Conservation (phyloP, 1,139 yeast genomes). For the Candida sanyaensis region DNA sequence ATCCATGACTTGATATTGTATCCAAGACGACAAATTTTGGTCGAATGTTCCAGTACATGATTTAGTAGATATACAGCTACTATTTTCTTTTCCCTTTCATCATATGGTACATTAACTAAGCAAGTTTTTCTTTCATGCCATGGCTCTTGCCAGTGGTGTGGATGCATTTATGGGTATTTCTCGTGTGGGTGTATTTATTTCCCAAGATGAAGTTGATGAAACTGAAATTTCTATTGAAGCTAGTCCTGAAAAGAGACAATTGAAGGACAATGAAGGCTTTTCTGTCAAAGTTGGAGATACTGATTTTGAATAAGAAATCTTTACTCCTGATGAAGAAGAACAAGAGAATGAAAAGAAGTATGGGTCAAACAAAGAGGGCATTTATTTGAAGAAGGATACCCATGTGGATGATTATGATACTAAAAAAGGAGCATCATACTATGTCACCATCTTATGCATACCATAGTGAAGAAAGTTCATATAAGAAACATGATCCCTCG, state of each 20-base stretch:
- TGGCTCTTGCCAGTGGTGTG: constrained; percentile 65
- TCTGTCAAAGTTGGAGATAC: constrained; percentile 56
- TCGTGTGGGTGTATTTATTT: constrained; percentile 58
- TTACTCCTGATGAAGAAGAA: constrained; percentile 25
- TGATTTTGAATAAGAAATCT: constrained; percentile 68
- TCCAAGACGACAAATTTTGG: constrained; percentile 76
- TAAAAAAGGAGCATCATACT: constrained; percentile 4
- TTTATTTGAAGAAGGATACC: constrained; percentile 1
- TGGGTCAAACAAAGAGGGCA: constrained; percentile 11
- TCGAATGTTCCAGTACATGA: constrained; percentile 52
- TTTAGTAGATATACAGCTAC: constrained; percentile 59
- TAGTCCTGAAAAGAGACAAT: constrained; percentile 22
- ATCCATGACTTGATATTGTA: constrained; percentile 63
- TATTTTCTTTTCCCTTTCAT: constrained; percentile 77
- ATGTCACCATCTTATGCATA: constrained; percentile 1
- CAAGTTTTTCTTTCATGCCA: constrained; percentile 65
- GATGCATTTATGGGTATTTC: constrained; percentile 67
- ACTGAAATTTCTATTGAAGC: constrained; percentile 20
- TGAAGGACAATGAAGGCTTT: constrained; percentile 23
- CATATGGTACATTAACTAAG: constrained; percentile 61
- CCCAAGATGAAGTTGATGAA: constrained; percentile 25
- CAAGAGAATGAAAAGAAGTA: constrained; percentile 10
- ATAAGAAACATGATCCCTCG: constrained; percentile 9
- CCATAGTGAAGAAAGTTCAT: constrained; percentile 7
- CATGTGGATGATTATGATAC: background rate